Evolutionary conservation across 164 flowering plant species (phyloP).

Genomic region (Brasenia schreberi): DNA sequence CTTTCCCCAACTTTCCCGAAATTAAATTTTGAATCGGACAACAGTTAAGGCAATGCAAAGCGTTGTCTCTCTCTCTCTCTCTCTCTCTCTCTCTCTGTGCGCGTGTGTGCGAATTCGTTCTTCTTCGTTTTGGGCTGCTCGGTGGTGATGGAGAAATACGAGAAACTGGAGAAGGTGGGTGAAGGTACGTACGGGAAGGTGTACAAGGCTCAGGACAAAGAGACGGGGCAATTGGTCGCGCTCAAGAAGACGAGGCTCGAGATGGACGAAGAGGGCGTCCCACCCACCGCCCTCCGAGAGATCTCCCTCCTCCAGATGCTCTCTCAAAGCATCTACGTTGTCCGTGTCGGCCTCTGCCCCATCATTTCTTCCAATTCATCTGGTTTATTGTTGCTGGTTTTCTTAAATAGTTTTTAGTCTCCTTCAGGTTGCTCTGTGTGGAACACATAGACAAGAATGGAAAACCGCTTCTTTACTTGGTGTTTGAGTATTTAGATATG

Average conservation of each 20-base stretch:
- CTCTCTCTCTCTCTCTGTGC: too few relatives aligned
- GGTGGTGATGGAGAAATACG: slow-evolving; percentile 63
- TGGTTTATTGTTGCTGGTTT: neutral
- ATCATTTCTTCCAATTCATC: neutral
- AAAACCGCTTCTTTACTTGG: slow-evolving; percentile 76
- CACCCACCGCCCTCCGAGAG: slow-evolving; percentile 96
- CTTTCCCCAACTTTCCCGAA: too few relatives aligned
- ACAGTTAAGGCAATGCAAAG: too few relatives aligned
- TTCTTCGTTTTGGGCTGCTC: too few relatives aligned
- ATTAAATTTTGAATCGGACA: too few relatives aligned
- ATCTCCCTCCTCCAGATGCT: slow-evolving; percentile 90
- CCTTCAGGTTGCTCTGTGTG: slow-evolving; percentile 58
- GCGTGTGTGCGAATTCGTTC: too few relatives aligned
- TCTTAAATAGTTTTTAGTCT: too few relatives aligned
- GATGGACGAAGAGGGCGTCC: slow-evolving; percentile 99
- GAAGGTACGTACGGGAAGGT: slow-evolving; percentile 99
- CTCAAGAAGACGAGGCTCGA: slow-evolving; percentile 91
- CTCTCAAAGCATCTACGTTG: slow-evolving; percentile 75
- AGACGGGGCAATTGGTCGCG: slow-evolving; percentile 75
- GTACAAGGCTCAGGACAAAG: slow-evolving; percentile 88
- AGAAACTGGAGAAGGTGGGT: slow-evolving; percentile 95
- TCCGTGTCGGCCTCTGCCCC: slow-evolving; percentile 8
- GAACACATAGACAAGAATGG: slow-evolving; percentile 71
- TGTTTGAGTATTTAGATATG: slow-evolving; percentile 90
- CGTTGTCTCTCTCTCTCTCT: too few relatives aligned